These are phyloP conservation scores for Arthrobotrys megalospora DNA, from an alignment of 2,329 filamentous ascomycete genomes.

Conservation along the genomic window DNA sequence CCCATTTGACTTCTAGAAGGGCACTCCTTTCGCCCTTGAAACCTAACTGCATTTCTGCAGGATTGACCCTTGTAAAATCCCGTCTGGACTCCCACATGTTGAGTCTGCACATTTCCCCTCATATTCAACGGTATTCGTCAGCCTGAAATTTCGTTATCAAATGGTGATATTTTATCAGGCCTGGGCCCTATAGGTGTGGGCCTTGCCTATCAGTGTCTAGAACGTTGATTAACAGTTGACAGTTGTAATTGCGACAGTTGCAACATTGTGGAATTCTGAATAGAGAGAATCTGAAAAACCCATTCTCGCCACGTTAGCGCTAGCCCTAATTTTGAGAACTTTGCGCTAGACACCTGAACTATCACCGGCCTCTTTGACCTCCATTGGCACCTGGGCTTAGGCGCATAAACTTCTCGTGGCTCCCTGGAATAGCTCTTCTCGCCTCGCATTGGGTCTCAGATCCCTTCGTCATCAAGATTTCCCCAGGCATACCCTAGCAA, in stretches of 20 bases:
- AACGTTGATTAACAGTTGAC: slow-evolving; percentile 31
- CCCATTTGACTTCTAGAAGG: slow-evolving; percentile 2
- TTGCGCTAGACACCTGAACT: background rate
- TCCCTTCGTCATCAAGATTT: slow-evolving; percentile 26
- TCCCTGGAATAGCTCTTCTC: slow-evolving; percentile 24
- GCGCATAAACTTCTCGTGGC: slow-evolving; percentile 32
- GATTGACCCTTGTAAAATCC: slow-evolving; percentile 40
- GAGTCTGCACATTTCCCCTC: slow-evolving; percentile 1
- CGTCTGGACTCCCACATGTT: slow-evolving; percentile 25
- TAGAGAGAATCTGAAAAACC: background rate
- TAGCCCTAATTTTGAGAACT: background rate
- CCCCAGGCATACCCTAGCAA: slow-evolving; percentile 31
- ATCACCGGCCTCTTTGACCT: slow-evolving; percentile 16
- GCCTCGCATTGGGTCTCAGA: slow-evolving; percentile 41
- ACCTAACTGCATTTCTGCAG: slow-evolving; percentile 17
- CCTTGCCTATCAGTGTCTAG: slow-evolving; percentile 22
- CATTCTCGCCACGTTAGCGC: slow-evolving; percentile 4
- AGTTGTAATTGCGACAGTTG: slow-evolving; percentile 12
- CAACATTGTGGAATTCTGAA: slow-evolving; percentile 2
- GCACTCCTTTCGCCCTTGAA: slow-evolving; percentile 33
- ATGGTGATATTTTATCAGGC: slow-evolving; percentile 43
- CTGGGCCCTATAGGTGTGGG: slow-evolving; percentile 32
- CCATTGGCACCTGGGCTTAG: slow-evolving; percentile 13
- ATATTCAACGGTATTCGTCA: background rate
- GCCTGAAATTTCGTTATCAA: background rate